Conservation (phyloP, 1,284 basidiomycete genomes). For the Ganoderma boninense region DNA sequence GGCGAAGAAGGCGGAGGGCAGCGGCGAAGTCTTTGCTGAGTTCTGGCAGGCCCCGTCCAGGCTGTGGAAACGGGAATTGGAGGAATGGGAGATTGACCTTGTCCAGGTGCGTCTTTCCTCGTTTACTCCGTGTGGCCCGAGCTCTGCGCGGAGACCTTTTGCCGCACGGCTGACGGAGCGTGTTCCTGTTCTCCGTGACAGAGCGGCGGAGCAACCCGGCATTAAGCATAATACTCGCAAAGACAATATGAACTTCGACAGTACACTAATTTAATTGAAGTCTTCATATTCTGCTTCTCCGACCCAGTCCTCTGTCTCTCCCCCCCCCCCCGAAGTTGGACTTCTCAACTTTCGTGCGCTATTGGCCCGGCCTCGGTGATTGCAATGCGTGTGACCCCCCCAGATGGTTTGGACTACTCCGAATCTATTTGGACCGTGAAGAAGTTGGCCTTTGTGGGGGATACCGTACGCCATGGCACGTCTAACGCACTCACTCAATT, state of each 20-base stretch:
- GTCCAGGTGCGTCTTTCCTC: constrained; percentile 66
- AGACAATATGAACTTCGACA: background rate
- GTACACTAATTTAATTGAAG: background rate
- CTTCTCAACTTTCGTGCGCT: no score
- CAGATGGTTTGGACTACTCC: background rate
- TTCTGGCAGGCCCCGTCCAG: constrained; percentile 84
- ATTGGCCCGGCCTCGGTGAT: no score
- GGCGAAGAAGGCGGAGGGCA: constrained; percentile 35
- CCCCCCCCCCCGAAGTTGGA: no score
- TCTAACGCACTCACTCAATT: background rate
- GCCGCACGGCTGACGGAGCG: background rate
- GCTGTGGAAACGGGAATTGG: constrained; percentile 70
- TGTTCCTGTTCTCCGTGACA: background rate
- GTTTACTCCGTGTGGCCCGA: background rate
- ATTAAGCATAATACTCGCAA: constrained; percentile 9
- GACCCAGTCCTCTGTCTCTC: background rate
- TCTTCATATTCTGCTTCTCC: background rate
- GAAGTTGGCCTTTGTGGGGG: background rate
- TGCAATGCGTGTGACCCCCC: background rate
- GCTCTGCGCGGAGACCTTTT: background rate
- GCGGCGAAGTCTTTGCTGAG: constrained; percentile 59
- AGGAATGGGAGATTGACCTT: constrained; percentile 81
- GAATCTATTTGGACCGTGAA: no score
- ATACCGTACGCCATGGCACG: background rate
- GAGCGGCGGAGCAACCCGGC: constrained; percentile 31